Evolutionary conservation across 2,329 filamentous ascomycete genomes (phyloP).

Genomic region (Penicillium sp.): DNA sequence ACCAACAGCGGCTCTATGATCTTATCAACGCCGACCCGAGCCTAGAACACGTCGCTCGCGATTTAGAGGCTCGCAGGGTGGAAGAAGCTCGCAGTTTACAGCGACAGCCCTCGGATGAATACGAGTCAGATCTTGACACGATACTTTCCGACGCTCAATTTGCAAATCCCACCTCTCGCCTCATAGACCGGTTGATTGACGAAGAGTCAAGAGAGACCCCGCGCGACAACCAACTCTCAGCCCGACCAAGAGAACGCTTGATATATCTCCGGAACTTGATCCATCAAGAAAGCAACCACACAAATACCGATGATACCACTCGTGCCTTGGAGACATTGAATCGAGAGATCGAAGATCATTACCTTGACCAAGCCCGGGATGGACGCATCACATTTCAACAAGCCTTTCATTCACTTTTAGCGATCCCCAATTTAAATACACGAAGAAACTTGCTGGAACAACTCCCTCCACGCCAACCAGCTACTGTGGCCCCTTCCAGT

Average conservation of each 20-base stretch:
- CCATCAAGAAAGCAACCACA: constrained; percentile 36
- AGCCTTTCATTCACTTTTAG: not conserved
- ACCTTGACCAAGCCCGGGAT: constrained; percentile 23
- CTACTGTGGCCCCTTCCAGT: constrained; percentile 11
- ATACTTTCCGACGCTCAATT: not conserved
- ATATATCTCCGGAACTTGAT: constrained; percentile 38
- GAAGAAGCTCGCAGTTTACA: not conserved
- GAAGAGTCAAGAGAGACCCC: not conserved
- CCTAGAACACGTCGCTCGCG: not conserved
- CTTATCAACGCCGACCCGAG: not conserved
- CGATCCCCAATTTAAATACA: not conserved
- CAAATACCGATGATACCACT: constrained; percentile 27
- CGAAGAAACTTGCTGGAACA: constrained; percentile 9
- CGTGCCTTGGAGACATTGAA: constrained; percentile 42
- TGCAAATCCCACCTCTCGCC: not conserved
- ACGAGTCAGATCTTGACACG: not conserved
- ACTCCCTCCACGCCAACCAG: constrained; percentile 9
- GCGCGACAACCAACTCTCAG: constrained; percentile 5
- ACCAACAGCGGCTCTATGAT: not conserved
- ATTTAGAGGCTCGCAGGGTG: not conserved
- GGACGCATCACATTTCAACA: not conserved
- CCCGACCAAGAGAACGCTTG: constrained; percentile 10
- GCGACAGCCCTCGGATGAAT: not conserved
- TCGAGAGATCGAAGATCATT: constrained; percentile 38
- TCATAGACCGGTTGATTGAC: constrained; percentile 2